These are phyloP conservation scores for Neurospora tetraspora DNA, from an alignment of 495 filamentous ascomycete species.

Conservation along the genomic window DNA sequence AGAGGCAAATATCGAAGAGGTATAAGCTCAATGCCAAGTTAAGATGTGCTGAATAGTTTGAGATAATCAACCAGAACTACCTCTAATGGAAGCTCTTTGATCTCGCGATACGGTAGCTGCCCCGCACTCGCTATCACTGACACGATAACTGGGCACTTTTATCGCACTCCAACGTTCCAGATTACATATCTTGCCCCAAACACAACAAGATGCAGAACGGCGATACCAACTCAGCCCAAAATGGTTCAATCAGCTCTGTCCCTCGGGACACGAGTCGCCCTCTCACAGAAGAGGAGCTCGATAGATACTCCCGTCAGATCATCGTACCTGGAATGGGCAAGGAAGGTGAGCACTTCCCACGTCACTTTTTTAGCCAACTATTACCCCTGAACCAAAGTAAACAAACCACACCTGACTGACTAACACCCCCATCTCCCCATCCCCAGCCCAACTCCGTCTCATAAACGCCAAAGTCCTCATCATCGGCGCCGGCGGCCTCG, in stretches of 20 bases:
- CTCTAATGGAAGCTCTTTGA: background rate
- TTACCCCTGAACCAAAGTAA: background rate
- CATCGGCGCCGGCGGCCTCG: slow-evolving; percentile 86
- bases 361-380: background rate
- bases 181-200: background rate
- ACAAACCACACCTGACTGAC: slow-evolving; percentile 6
- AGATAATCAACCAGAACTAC: background rate
- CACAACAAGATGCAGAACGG: background rate
- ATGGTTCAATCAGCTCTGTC: background rate
- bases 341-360: slow-evolving; percentile 39
- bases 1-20: background rate
- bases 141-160: background rate
- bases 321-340: slow-evolving; percentile 80
- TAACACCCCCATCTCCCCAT: background rate
- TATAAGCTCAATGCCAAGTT: background rate
- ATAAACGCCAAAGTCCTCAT: slow-evolving; percentile 63
- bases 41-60: background rate
- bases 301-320: slow-evolving; percentile 83
- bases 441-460: slow-evolving; percentile 65
- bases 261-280: background rate
- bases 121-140: background rate
- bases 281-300: slow-evolving; percentile 21
- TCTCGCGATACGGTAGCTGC: background rate
- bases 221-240: background rate
- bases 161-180: background rate